A percentile compares a stretch with the other conserved stretches of the same genome.
These are phyloP conservation scores for Globisporangium cylindrosporum DNA, from an alignment of 352 stramenopile species.

Conservation along the genomic window DNA sequence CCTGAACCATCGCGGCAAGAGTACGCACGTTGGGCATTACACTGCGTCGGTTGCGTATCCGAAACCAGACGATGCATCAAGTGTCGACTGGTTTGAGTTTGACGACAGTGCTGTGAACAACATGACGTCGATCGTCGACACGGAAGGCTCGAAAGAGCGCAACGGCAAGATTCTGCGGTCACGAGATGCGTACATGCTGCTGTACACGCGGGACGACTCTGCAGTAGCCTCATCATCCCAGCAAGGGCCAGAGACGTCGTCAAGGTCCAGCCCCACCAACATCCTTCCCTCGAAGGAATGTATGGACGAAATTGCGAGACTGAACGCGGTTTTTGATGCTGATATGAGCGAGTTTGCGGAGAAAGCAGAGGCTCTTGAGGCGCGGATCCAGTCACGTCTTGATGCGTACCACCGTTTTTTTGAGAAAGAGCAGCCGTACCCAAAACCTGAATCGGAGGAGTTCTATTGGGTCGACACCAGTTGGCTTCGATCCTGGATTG, in stretches of 20 bases:
- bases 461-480: constrained; percentile 75
- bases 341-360: constrained; percentile 45
- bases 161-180: constrained; percentile 62
- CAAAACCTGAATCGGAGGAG: constrained; percentile 22
- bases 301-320: constrained; percentile 42
- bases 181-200: constrained; percentile 85
- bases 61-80: constrained; percentile 17
- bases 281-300: constrained; percentile 30
- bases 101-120: constrained; percentile 73
- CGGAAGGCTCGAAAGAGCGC: constrained; percentile 38
- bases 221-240: background rate
- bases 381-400: constrained; percentile 44
- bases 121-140: constrained; percentile 36
- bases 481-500: constrained; percentile 64
- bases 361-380: constrained; percentile 45
- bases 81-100: constrained; percentile 77
- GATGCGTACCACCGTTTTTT: constrained; percentile 66
- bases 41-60: constrained; percentile 76
- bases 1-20: constrained; percentile 81
- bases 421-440: constrained; percentile 47
- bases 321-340: constrained; percentile 49
- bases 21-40: constrained; percentile 82
- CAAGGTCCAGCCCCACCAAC: background rate
- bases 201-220: constrained; percentile 60
- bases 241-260: background rate